These are phyloP conservation scores for Candida peoriensis DNA, from an alignment of 805 yeast species.

Conservation along the genomic window DNA sequence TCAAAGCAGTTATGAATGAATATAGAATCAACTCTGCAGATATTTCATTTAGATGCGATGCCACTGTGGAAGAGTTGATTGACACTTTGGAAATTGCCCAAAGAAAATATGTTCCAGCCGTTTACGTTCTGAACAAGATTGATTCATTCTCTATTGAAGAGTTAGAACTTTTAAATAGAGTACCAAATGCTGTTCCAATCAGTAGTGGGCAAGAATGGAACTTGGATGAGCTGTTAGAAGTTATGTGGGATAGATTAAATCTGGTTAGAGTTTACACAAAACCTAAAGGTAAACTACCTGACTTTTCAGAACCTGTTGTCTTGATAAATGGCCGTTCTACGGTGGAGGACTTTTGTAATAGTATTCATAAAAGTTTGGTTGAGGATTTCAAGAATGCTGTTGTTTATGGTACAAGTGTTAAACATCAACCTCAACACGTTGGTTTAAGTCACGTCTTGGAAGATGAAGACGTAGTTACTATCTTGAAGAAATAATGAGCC, in stretches of 20 bases:
- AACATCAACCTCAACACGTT: slow-evolving; percentile 96
- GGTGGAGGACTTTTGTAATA: slow-evolving; percentile 94
- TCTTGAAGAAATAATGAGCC: slow-evolving; percentile 57
- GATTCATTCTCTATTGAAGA: slow-evolving; percentile 94
- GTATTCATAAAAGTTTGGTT: slow-evolving; percentile 90
- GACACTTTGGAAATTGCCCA: slow-evolving; percentile 88
- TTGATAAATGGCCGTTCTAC: slow-evolving; percentile 75
- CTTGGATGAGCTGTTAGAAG: slow-evolving; percentile 85
- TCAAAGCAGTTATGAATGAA: slow-evolving; percentile 93
- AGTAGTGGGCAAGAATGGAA: slow-evolving; percentile 97
- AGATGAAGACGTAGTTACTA: slow-evolving; percentile 97
- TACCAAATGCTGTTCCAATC: slow-evolving; percentile 96
- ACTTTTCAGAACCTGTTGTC: slow-evolving; percentile 92
- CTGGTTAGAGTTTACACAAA: slow-evolving; percentile 95
- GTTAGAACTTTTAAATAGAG: slow-evolving; percentile 80
- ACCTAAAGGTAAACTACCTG: slow-evolving; percentile 93
- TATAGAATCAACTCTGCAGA: slow-evolving; percentile 95
- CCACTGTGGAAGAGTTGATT: slow-evolving; percentile 93
- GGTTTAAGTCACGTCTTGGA: slow-evolving; percentile 79
- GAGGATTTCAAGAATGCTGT: slow-evolving; percentile 91
- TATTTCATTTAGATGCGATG: slow-evolving; percentile 94
- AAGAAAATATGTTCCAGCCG: slow-evolving; percentile 92
- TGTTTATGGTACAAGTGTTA: slow-evolving; percentile 90
- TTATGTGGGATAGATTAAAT: slow-evolving; percentile 92
- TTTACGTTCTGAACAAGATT: slow-evolving; percentile 91